These are phyloP conservation scores for Mycena vulgaris DNA, from an alignment of 768 basidiomycete genomes.

Conservation along the genomic window DNA sequence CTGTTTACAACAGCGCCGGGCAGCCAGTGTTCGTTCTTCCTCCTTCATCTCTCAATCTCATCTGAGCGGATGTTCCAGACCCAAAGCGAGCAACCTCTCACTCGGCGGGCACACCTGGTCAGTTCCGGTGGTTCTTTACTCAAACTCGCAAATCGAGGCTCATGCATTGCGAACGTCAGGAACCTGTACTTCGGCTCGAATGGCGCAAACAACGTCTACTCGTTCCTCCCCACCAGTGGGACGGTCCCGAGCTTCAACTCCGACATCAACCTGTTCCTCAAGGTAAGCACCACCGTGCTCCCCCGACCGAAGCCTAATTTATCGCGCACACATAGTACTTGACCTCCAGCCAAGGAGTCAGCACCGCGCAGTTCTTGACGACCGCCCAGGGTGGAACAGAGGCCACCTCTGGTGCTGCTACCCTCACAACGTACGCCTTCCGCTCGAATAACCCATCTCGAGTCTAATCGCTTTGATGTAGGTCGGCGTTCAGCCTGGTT, in stretches of 20 bases:
- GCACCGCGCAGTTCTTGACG: conserved; percentile 68
- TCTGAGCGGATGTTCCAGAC: conserved; percentile 30
- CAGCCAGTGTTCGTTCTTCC: conserved; percentile 47
- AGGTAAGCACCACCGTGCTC: conserved; percentile 46
- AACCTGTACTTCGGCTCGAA: conserved; percentile 71
- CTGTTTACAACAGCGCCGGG: conserved; percentile 61
- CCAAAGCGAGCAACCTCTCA: conserved; percentile 60
- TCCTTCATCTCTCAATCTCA: neutral
- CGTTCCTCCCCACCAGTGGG: conserved; percentile 59
- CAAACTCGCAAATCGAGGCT: neutral
- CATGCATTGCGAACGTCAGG: conserved; percentile 50
- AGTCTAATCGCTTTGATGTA: conserved; percentile 35
- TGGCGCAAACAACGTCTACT: conserved; percentile 66
- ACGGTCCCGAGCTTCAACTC: conserved; percentile 65
- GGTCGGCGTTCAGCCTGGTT: conserved; percentile 61
- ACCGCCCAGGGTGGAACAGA: conserved; percentile 77
- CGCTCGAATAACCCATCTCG: neutral
- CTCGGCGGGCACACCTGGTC: conserved; percentile 67
- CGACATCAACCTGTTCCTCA: conserved; percentile 69
- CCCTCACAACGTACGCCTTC: conserved; percentile 64
- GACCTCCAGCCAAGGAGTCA: conserved; percentile 60
- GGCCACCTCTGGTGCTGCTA: conserved; percentile 69
- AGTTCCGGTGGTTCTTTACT: neutral
- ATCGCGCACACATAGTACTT: conserved; percentile 61
- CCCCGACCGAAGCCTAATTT: neutral